phyloP scores from a whole-genome alignment of 139 green algal species.

The Chlamydomonas urium region DNA sequence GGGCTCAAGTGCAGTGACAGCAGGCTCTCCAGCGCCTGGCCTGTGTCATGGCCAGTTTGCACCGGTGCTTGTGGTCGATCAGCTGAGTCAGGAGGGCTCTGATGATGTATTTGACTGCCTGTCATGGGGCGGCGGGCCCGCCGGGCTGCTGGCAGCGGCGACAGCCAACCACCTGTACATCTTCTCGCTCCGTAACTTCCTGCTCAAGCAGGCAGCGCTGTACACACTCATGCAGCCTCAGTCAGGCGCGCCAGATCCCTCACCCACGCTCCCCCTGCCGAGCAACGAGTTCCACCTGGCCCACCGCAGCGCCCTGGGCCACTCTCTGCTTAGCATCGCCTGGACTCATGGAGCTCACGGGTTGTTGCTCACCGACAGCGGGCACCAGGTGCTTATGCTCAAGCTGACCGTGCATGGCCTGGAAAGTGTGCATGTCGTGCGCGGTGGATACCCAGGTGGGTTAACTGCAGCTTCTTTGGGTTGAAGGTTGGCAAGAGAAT shows the following conservation, averaged over 20 bases:
- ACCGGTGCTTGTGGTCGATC: conserved; percentile 22
- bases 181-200: conserved; percentile 31
- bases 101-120: conserved; percentile 15
- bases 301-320: conserved; percentile 17
- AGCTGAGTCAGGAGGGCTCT: background rate
- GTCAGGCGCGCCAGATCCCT: background rate
- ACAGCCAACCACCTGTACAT: conserved; percentile 36
- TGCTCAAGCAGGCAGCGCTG: too few species aligned
- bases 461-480: too few species aligned
- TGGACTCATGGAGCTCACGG: conserved; percentile 48
- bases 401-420: background rate
- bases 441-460: conserved; percentile 4
- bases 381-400: conserved; percentile 45
- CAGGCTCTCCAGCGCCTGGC: background rate
- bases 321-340: conserved; percentile 20
- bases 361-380: conserved; percentile 38
- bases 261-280: conserved; percentile 16
- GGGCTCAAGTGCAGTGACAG: too few species aligned
- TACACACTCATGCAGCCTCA: too few species aligned
- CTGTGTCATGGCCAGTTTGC: conserved; percentile 20
- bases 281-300: conserved; percentile 23
- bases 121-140: conserved; percentile 37
- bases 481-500: too few species aligned
- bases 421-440: background rate
- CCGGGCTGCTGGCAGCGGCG: conserved; percentile 29